phyloP scores from a whole-genome alignment of 768 basidiomycete genomes.

The Austroboletus eburneus region DNA sequence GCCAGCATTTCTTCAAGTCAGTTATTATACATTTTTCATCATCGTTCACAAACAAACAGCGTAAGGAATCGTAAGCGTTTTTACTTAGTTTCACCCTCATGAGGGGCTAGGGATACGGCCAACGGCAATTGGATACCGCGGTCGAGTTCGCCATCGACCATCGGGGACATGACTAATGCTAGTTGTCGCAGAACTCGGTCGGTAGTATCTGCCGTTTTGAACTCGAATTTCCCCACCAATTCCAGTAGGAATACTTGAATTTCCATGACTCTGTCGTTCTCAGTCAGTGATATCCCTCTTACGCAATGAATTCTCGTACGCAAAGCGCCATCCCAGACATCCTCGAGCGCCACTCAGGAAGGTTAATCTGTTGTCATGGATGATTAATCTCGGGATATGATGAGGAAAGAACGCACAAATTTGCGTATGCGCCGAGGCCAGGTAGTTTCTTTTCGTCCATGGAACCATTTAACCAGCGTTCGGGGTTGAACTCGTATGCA shows the following conservation, averaged over 20 bases:
- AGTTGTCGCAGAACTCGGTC: slow-evolving; percentile 27
- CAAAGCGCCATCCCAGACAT: slow-evolving; percentile 28
- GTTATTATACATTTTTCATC: not conserved
- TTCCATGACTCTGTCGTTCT: slow-evolving; percentile 35
- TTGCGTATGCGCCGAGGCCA: slow-evolving; percentile 13
- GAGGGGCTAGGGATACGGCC: slow-evolving; percentile 9
- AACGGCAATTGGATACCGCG: slow-evolving; percentile 31
- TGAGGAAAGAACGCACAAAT: slow-evolving; percentile 3
- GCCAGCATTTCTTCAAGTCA: too few relatives aligned
- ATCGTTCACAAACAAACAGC: not conserved
- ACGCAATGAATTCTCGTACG: slow-evolving; percentile 9
- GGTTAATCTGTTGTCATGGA: slow-evolving; percentile 11
- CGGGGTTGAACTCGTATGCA: not conserved
- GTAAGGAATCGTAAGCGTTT: too few relatives aligned
- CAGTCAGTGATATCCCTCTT: not conserved
- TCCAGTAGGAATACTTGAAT: slow-evolving; percentile 54
- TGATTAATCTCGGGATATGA: not conserved
- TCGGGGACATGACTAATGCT: slow-evolving; percentile 31
- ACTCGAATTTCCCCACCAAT: slow-evolving; percentile 50
- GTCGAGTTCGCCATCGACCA: slow-evolving; percentile 29
- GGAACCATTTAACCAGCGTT: not conserved
- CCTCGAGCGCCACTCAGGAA: slow-evolving; percentile 14
- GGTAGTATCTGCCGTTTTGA: slow-evolving; percentile 31
- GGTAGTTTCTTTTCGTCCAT: slow-evolving; percentile 1
- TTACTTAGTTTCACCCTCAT: slow-evolving; percentile 2